Evolutionary conservation across 352 stramenopile species (phyloP), one percentile per base, ranked within the genome.

Genomic region (Phytophthora sp.): DNA sequence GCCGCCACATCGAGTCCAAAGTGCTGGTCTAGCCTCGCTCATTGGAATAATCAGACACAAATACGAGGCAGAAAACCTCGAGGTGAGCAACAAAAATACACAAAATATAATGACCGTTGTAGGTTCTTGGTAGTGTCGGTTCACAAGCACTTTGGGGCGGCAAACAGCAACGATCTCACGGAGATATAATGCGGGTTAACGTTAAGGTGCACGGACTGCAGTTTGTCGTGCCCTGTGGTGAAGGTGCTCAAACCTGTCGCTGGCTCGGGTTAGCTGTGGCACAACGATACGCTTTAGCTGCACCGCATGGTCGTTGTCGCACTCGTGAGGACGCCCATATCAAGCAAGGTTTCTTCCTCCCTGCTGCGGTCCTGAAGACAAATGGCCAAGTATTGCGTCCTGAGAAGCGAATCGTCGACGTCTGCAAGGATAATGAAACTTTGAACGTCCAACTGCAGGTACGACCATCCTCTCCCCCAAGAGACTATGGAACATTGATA

Each of bases 251-350:
- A 72, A 87, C 66, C 26, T 71, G 91, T 70, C 92, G 91, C 45
- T 95, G 88, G 88, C 83, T 96, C n/a, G 86, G 86, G 1, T 75
- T 94, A 9, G 87, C 75, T 21, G 87, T 85, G 18, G 86, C 84
- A 3, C 88, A 96, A 54, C 80, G 85, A 33, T 95, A 95, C 53
- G 75, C 88, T 30, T 59, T 93, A 2, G 69, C 71, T 36, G 74
- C 76, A 5, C 84, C 84, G 2, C 86, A 94, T 21, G 86, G 85
- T 6, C 84, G 85, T 24, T 89, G 73, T 51, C 84, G 87, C 12
- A 94, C 85, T 23, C 79, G 85, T 21, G 84, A 94, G 60, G 82
- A 93, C 27, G 79, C 81, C 13, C 84, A 94, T 57, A 46, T 89
- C 29, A 91, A 86, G 27, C 78, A 86, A 47, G 89, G 87, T 20